phyloP scores from a whole-genome alignment of 176 grass and related monocot genomes.

The Hordeum marinum region DNA sequence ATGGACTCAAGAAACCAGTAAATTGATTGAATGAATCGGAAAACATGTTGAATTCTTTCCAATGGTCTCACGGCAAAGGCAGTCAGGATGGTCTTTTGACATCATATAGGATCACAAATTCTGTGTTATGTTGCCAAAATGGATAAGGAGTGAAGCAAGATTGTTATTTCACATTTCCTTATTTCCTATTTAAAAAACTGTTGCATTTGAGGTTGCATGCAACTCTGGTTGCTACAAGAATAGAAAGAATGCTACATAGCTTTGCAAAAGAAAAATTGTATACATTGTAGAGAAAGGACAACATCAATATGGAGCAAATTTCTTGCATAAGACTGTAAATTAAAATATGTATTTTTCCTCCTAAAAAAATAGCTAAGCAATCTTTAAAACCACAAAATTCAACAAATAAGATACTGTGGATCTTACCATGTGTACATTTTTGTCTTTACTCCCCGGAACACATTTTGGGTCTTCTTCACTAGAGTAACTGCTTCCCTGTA shows the following conservation, averaged over 20 bases:
- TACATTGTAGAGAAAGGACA: neutral
- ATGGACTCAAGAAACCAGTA: neutral
- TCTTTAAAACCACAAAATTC: neutral
- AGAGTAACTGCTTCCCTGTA: conserved; percentile 29
- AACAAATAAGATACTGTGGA: neutral
- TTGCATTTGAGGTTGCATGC: neutral
- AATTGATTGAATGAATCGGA: neutral
- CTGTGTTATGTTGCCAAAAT: neutral
- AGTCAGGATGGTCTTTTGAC: neutral
- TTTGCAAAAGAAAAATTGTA: neutral
- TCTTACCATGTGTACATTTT: conserved; percentile 59
- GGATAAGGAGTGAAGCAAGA: neutral
- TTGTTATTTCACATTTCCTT: neutral
- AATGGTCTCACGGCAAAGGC: neutral
- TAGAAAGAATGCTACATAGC: neutral
- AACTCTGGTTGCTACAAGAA: neutral
- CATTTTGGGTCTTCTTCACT: conserved; percentile 33
- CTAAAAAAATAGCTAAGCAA: neutral
- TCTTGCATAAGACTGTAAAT: neutral
- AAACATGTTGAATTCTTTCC: neutral
- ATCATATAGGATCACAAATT: neutral
- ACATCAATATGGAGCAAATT: neutral
- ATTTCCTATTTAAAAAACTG: neutral
- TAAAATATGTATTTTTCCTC: neutral
- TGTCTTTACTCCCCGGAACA: conserved; percentile 35